Evolutionary conservation across 371 early-diverging fungal genomes (phyloP), one percentile per base, ranked within the genome.

Genomic region (Sanchytrium tribonematis): DNA sequence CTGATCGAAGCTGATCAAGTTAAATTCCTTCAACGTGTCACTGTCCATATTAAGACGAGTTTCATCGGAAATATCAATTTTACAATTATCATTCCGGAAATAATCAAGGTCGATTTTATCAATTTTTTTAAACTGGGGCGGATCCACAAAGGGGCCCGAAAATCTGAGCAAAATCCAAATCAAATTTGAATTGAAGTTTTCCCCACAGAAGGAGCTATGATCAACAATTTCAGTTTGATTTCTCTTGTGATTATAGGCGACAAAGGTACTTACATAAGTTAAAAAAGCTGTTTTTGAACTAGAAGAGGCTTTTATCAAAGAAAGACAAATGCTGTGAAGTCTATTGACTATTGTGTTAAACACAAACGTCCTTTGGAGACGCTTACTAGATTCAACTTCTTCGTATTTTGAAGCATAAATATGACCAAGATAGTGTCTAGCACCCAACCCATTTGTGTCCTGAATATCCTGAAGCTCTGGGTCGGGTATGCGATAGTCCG

Each of bases 121-220:
- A 75, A 76, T 83, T 80, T 74, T 88, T 91, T 30, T 82, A 77
- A 31, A 84, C 82, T 1, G 75, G 72, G n/a, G 81, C 73, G 75
- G n/a, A n/a, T 87, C 87, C 78, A 90, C 75, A 71, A 97, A 86
- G 0, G 95, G 95, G 28, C 90, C 88, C 66, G 84, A 82, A 29
- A 93, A 81, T 28, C 74, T 74, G 30, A 91, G 78, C 70, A 86
- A 75, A 1, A 86, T 78, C 27, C 77, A 78, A 1, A 83, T 77
- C 30, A 90, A 75, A 71, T 90, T 92, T 70, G 82, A 83, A 75
- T 91, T 82, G 75, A 92, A 89, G 17, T 94, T 93, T 75, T 92
- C 90, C 16, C 87, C 81, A 0, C 89, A 85, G 0, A 91, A 88
- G 1, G 80, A 81, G 0, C 80, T 73, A 22, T 76, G 76, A 72